Conservation (phyloP, 225 moss, liverwort and hornwort species). For the Polytrichum commune region DNA sequence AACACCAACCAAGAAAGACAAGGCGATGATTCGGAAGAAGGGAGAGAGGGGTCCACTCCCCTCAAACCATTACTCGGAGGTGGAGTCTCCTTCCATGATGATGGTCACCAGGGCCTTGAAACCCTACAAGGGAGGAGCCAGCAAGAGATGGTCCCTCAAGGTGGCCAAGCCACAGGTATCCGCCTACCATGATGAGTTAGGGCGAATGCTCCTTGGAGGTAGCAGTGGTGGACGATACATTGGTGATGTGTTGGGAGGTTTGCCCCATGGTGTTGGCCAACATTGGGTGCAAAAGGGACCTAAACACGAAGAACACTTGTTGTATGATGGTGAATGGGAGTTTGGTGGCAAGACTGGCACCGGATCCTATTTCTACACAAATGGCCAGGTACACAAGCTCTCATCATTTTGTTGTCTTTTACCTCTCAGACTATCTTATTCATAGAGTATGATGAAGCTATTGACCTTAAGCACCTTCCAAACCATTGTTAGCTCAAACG, state of each 20-base stretch:
- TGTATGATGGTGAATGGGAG: slow-evolving; percentile 87
- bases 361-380: slow-evolving; percentile 67
- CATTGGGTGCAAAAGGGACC: slow-evolving; percentile 60
- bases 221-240: slow-evolving; percentile 67
- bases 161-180: slow-evolving; percentile 36
- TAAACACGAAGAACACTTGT: slow-evolving; percentile 42
- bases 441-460: too few relatives aligned
- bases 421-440: too few relatives aligned
- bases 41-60: slow-evolving; percentile 42
- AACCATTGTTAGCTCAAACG: too few relatives aligned
- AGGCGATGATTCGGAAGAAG: slow-evolving; percentile 31
- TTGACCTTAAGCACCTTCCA: too few relatives aligned
- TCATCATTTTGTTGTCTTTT: too few relatives aligned
- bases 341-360: slow-evolving; percentile 70
- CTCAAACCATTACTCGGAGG: slow-evolving; percentile 63
- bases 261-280: slow-evolving; percentile 84
- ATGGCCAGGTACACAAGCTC: slow-evolving; percentile 55
- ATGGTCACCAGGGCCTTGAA: slow-evolving; percentile 51
- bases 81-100: slow-evolving; percentile 50
- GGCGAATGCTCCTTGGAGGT: slow-evolving; percentile 65
- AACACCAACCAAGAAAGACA: slow-evolving; percentile 17
- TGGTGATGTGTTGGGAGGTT: slow-evolving; percentile 71
- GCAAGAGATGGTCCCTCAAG: slow-evolving; percentile 29
- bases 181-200: slow-evolving; percentile 69
- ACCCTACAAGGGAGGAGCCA: slow-evolving; percentile 35